Evolutionary conservation across 2,329 filamentous ascomycete species (phyloP).

Genomic region (Lachnellula willkommii): DNA sequence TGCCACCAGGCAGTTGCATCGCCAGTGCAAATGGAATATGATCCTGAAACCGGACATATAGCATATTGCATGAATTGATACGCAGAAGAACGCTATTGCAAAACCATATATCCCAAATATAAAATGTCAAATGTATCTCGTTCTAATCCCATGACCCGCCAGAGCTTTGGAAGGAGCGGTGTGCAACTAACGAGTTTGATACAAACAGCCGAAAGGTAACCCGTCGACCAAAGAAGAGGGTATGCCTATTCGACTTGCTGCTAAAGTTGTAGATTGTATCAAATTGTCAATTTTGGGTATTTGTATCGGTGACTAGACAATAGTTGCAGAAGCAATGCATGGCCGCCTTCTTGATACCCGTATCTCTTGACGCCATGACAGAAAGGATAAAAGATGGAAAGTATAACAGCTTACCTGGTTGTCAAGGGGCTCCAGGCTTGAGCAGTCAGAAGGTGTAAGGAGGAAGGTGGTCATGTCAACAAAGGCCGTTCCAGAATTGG

Average conservation of each 20-base stretch:
- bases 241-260: slow-evolving; percentile 30
- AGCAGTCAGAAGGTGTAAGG: slow-evolving; percentile 62
- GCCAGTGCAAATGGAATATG: too few relatives aligned
- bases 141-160: slow-evolving; percentile 44
- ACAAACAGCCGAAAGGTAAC: slow-evolving; percentile 33
- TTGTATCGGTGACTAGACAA: slow-evolving; percentile 65
- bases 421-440: slow-evolving; percentile 8
- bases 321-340: slow-evolving; percentile 38
- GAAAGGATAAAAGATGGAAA: slow-evolving; percentile 6
- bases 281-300: slow-evolving; percentile 52
- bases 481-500: slow-evolving; percentile 63
- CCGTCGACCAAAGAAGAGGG: slow-evolving; percentile 37
- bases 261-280: slow-evolving; percentile 25
- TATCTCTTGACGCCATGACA: slow-evolving; percentile 6
- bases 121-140: slow-evolving; percentile 41
- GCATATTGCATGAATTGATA: too few relatives aligned
- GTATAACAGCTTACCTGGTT: slow-evolving; percentile 36
- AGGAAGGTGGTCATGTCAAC: slow-evolving; percentile 78
- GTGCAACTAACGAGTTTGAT: slow-evolving; percentile 42
- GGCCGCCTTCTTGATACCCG: slow-evolving; percentile 61
- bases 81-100: background rate
- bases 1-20: too few relatives aligned
- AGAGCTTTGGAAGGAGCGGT: slow-evolving; percentile 42
- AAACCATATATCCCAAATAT: background rate
- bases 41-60: too few relatives aligned